Percentiles rank a stretch among this genome's conserved stretches.
phyloP scores from a whole-genome alignment of 1,284 basidiomycete species.

The Austroboletus rostrupii region DNA sequence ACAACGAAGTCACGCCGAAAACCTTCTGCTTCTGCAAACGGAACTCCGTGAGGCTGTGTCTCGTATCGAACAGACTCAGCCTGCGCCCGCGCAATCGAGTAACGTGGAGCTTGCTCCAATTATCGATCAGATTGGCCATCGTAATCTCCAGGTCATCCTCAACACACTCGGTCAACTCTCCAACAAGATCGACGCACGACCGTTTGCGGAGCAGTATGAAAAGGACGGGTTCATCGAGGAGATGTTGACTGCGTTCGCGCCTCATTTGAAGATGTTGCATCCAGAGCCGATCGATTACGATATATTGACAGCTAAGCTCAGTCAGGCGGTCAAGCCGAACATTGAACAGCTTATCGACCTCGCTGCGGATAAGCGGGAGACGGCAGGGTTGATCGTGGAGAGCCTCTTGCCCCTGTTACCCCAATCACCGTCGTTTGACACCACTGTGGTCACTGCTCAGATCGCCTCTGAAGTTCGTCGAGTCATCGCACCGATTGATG shows the following conservation, averaged over 20 bases:
- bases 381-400: slow-evolving; percentile 73
- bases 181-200: slow-evolving; percentile 50
- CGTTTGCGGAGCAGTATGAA: slow-evolving; percentile 39
- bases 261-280: slow-evolving; percentile 54
- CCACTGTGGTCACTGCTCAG: slow-evolving; percentile 50
- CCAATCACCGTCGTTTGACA: slow-evolving; percentile 45
- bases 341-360: slow-evolving; percentile 83
- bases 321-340: slow-evolving; percentile 82
- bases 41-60: slow-evolving; percentile 50
- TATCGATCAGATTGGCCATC: slow-evolving; percentile 54
- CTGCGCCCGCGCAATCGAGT: slow-evolving; percentile 15
- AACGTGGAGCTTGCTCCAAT: slow-evolving; percentile 34
- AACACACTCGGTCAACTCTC: slow-evolving; percentile 59
- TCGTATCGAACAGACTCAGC: slow-evolving; percentile 33
- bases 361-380: slow-evolving; percentile 81
- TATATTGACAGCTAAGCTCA: slow-evolving; percentile 63
- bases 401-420: slow-evolving; percentile 66
- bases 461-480: slow-evolving; percentile 65
- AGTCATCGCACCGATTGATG: slow-evolving; percentile 69
- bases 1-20: slow-evolving; percentile 61
- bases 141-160: slow-evolving; percentile 54
- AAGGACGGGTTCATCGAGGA: slow-evolving; percentile 56
- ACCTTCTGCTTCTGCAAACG: slow-evolving; percentile 51
- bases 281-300: slow-evolving; percentile 73
- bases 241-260: slow-evolving; percentile 55